Base-by-base conservation (phyloP, 2,329 filamentous ascomycete genomes). In the Xylariaceae sp. region DNA sequence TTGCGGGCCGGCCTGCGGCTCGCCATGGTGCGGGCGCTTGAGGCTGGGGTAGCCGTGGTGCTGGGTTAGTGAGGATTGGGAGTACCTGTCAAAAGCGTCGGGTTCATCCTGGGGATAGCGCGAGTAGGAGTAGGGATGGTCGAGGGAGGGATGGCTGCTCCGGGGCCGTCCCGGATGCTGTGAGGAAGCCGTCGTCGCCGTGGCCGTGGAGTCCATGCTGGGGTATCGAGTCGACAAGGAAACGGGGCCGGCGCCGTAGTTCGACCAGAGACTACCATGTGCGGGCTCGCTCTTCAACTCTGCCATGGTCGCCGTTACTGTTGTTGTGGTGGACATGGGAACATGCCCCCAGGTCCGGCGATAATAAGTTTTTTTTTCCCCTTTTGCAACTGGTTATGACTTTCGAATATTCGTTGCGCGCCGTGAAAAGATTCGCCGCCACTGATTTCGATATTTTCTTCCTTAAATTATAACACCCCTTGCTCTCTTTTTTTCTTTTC, bases 301-400 rank as follows among this genome's bases (percentile, higher is more conserved):
- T 80, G 82, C 81, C 82, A 85, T 85, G 72, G 78, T 82, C 71
- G 80, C 79, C 76, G 82, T 80, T 73, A 84, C 83, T 66, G 81
- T 82, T 73, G 81, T 75, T 71, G 80, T 80, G 76, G 81, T 82
- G 77, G 82, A 83, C 81, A 84, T 84, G 79, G 75, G 80, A 77
- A 71, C 80, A 81, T 82, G 70, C 77, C 66, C 65, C 61, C 66
- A 65, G 64, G 58, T 65, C 53, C 62, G 59, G 64, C 60, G 47
- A 60, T 61, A 48, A 51, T 53, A 51, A 35, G 17, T 18, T 18
- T 18, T 18, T 18, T 18, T 18, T 2, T n/a, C 30, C 39, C 51
- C 45, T 55, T 48, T 60, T n/a, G 56, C 42, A 11, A 51, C 23
- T 10, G 7, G 23, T 48, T 18, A 15, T 23, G 23, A 30, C 0